Evolutionary conservation across 2,329 filamentous ascomycete genomes (phyloP), one percentile per base, ranked within the genome.

Genomic region (Aspergillus nomiae): DNA sequence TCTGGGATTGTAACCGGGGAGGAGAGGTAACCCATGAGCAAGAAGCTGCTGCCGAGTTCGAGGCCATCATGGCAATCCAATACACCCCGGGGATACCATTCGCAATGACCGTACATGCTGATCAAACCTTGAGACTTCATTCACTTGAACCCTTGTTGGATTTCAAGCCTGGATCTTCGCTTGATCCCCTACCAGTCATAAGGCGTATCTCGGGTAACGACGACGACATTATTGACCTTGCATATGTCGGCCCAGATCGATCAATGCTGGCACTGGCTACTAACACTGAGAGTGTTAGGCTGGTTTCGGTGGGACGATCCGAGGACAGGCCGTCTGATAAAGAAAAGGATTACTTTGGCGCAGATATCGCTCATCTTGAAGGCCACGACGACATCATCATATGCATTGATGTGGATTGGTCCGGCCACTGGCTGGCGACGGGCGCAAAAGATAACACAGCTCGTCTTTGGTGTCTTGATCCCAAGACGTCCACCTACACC

Each of bases 381-480:
- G 95, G 95, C 1, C 95, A 99, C 70, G 89, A 94, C 56, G 95
- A 99, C 70, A 97, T 99, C 58, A 91, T 99, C 64, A 96, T 99
- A 70, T 94, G 93, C 63, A 83, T 99, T 46, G 94, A 97, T 74
- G 89, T 92, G 3, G 95, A 99, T 78, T 97, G 93, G 92, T 98
- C 95, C 11, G 96, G 96, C 0, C 89, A 95, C 76, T 99, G 95
- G 95, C 86, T 99, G 45, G 94, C 91, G 14, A 98, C 95, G 1
- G 95, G 94, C 59, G 92, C 95, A 26, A 99, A 99, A 79, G 95
- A 99, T 76, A 99, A 98, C 73, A 95, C 91, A 3, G 95, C 94
- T 21, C 89, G 91, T 67, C 80, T 99, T 41, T 99, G 95, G 95
- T 86, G 90, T 59, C 82, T 99, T 30, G 94, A 98, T 74, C 87